phyloP scores from a whole-genome alignment of 805 yeast genomes.

The Starmerella powellii region DNA sequence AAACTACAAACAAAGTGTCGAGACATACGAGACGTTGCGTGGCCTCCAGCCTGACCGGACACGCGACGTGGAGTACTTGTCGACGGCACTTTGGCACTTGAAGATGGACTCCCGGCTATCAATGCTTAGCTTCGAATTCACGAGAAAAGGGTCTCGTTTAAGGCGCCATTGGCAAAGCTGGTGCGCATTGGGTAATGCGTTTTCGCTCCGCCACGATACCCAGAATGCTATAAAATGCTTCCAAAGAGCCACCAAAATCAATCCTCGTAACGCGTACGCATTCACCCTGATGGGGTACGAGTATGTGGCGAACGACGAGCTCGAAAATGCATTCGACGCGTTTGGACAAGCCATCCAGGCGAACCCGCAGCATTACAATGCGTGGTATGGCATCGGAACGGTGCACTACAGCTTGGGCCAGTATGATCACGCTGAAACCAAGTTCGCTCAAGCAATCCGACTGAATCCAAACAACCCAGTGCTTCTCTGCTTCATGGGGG shows the following conservation, averaged over 20 bases:
- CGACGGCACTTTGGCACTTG: constrained; percentile 87
- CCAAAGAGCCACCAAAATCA: constrained; percentile 58
- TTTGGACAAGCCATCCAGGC: constrained; percentile 66
- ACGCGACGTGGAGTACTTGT: constrained; percentile 81
- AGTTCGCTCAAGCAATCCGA: constrained; percentile 73
- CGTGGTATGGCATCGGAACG: constrained; percentile 93
- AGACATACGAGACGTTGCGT: constrained; percentile 50
- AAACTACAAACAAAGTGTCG: constrained; percentile 65
- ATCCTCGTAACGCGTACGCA: constrained; percentile 68
- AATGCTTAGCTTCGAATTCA: constrained; percentile 67
- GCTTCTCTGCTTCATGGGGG: constrained; percentile 83
- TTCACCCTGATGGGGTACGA: constrained; percentile 93
- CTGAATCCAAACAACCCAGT: constrained; percentile 87
- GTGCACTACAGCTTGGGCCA: constrained; percentile 80
- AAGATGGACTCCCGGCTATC: constrained; percentile 69
- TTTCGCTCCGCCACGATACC: constrained; percentile 70
- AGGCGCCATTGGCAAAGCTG: constrained; percentile 69
- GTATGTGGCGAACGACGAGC: constrained; percentile 73
- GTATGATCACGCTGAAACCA: constrained; percentile 68
- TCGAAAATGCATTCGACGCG: constrained; percentile 73
- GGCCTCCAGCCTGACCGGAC: constrained; percentile 62
- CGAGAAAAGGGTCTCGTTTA: constrained; percentile 39
- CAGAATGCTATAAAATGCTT: constrained; percentile 85
- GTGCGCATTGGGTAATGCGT: constrained; percentile 84
- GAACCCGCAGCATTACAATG: constrained; percentile 81